phyloP scores from a whole-genome alignment of 2,329 filamentous ascomycete species.

The Fusarium sp. region DNA sequence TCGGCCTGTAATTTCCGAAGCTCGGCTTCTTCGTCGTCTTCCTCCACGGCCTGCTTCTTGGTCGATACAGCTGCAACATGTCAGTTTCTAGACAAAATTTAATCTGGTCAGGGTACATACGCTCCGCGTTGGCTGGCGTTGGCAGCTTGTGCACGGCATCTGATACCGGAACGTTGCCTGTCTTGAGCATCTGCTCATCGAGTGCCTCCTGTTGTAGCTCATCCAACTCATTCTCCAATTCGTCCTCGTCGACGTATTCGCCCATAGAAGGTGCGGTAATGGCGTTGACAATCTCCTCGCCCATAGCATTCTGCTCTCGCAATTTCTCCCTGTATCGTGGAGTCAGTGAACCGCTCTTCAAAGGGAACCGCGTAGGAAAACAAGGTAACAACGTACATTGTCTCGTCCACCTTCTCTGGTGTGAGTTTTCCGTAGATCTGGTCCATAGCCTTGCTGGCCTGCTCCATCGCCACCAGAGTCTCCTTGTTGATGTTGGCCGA shows the following conservation, averaged over 20 bases:
- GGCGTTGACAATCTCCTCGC: slow-evolving; percentile 90
- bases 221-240: slow-evolving; percentile 88
- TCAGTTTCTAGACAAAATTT: slow-evolving; percentile 27
- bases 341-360: slow-evolving; percentile 52
- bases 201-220: slow-evolving; percentile 91
- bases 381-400: slow-evolving; percentile 77
- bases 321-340: slow-evolving; percentile 81
- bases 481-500: slow-evolving; percentile 99
- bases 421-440: slow-evolving; percentile 91
- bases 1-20: slow-evolving; percentile 93
- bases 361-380: neutral
- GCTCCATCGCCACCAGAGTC: slow-evolving; percentile 94
- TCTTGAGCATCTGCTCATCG: slow-evolving; percentile 94
- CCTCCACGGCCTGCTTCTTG: slow-evolving; percentile 68
- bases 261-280: slow-evolving; percentile 80
- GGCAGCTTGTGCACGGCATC: slow-evolving; percentile 86
- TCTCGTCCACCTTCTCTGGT: slow-evolving; percentile 93
- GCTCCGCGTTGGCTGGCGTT: slow-evolving; percentile 79
- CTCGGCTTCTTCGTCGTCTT: slow-evolving; percentile 97
- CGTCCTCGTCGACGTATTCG: slow-evolving; percentile 84
- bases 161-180: slow-evolving; percentile 85
- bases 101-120: slow-evolving; percentile 67
- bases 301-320: slow-evolving; percentile 91
- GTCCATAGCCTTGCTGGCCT: slow-evolving; percentile 91
- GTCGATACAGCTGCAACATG: slow-evolving; percentile 51